Conservation (phyloP, 139 green algal species). For the Edaphochlamys debaryana region DNA sequence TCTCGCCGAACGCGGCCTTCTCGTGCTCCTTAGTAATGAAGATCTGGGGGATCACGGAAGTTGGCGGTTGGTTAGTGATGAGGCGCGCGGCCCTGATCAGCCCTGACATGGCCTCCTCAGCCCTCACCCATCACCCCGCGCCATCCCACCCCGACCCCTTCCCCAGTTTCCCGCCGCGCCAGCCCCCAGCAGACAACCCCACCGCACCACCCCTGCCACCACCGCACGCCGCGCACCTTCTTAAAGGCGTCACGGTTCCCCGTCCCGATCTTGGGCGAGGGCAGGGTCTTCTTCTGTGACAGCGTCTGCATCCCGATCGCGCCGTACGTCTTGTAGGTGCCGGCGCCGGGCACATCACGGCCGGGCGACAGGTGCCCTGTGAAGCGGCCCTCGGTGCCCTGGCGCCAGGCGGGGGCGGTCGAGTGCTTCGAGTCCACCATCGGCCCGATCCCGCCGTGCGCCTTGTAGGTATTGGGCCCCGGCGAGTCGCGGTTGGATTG, state of each 20-base stretch:
- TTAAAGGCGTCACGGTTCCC: constrained; percentile 62
- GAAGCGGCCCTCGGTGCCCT: constrained; percentile 56
- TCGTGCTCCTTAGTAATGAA: constrained; percentile 63
- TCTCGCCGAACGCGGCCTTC: constrained; percentile 62
- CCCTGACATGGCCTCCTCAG: too few species aligned
- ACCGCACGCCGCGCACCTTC: too few species aligned
- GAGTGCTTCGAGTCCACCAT: constrained; percentile 57
- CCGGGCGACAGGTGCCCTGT: constrained; percentile 32
- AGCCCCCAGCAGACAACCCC: too few species aligned
- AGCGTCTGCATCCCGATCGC: constrained; percentile 65
- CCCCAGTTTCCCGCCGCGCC: too few species aligned
- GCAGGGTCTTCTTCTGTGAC: constrained; percentile 67
- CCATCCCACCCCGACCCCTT: too few species aligned
- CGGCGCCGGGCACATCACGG: constrained; percentile 60
- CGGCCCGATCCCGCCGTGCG: constrained; percentile 51
- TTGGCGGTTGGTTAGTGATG: too few species aligned
- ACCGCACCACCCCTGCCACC: too few species aligned
- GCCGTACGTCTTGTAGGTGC: constrained; percentile 56
- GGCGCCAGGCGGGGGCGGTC: constrained; percentile 40
- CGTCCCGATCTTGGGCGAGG: constrained; percentile 63
- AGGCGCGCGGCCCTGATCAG: too few species aligned
- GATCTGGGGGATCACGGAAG: too few species aligned
- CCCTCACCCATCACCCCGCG: too few species aligned
- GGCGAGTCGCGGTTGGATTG: constrained; percentile 52
- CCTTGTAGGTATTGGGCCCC: constrained; percentile 60